Conservation (phyloP, 768 basidiomycete species). For the Hortiboletus campestris region DNA sequence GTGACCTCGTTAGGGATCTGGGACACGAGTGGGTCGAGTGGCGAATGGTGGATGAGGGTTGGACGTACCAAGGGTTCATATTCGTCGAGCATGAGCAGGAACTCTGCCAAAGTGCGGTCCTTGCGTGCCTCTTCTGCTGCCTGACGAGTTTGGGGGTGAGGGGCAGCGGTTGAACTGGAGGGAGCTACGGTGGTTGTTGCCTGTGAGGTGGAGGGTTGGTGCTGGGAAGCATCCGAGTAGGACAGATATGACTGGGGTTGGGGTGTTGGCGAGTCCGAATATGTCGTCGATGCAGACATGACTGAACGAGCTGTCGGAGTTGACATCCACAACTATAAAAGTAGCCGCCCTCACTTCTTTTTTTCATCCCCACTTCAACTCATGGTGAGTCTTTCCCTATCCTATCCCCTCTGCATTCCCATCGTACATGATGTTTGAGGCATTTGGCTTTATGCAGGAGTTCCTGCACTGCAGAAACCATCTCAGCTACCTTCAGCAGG, state of each 20-base stretch:
- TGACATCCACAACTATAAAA: constrained; percentile 26
- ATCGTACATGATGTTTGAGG: constrained; percentile 79
- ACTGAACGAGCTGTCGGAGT: constrained; percentile 31
- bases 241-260: constrained; percentile 24
- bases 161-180: constrained; percentile 14
- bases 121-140: constrained; percentile 80
- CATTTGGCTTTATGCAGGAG: constrained; percentile 86
- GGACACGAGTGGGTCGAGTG: not conserved
- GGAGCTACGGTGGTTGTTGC: constrained; percentile 13
- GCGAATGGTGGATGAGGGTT: not conserved
- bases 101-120: constrained; percentile 88
- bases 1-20: constrained; percentile 98
- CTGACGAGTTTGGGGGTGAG: constrained; percentile 55
- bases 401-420: constrained; percentile 34
- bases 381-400: constrained; percentile 21
- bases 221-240: constrained; percentile 22
- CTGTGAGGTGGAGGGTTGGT: constrained; percentile 21
- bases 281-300: constrained; percentile 33
- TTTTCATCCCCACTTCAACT: not conserved
- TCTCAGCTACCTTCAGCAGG: constrained; percentile 89
- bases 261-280: constrained; percentile 33
- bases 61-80: constrained; percentile 86
- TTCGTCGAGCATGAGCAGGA: constrained; percentile 93
- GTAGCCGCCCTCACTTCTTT: not conserved
- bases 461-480: constrained; percentile 77